Base-by-base conservation (phyloP, 306 rosid genomes). In the Sesbania bispinosa region DNA sequence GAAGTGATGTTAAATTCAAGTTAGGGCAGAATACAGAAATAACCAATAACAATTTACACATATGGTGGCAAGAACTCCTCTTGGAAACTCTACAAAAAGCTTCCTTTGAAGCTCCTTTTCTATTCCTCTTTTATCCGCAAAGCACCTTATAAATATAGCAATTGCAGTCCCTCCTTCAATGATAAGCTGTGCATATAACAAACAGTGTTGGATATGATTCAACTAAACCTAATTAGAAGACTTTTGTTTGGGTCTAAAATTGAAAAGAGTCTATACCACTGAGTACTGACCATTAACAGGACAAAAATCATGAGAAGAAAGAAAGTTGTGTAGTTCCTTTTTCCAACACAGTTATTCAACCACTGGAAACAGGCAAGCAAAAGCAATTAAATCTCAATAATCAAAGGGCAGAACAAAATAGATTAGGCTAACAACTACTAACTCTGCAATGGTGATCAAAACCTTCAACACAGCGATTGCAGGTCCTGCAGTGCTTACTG, bases 391-490 rank as follows among this genome's bases (percentile, higher is more conserved):
- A 18, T 15, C 15, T 27, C 51, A 60, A 36, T 46, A 58, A 53
- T 7, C 42, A 42, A 59, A 60, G 42, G 27, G 21, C 39, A 61
- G 7, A 62, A 35, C 10, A 67, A 14, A 43, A 69, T 11, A 32
- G 6, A 43, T 2, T 19, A 42, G 10, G 39, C 14, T 39, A 55
- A 35, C 6, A 50, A 38, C 10, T 58, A 48, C 86, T 75, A 32
- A 94, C 97, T 89, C 96, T 85, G 85, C 99, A 94, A 79, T 94
- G 97, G 78, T 91, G 99, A 83, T 94, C 99, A 43, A 94, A 91
- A 29, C 96, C 96, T 79, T 94, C 96, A 39, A 91, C 99, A 5
- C 99, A 94, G 1, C 97, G 92, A 80, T 94, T 90, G 81, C 97
- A 94, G 50, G 96, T 88, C 65, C 97, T 87, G 77, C 99, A 94